A percentile compares a stretch with the other conserved stretches of the same genome.
phyloP scores from a whole-genome alignment of 345 rosid genomes.

The Camelina neglecta region DNA sequence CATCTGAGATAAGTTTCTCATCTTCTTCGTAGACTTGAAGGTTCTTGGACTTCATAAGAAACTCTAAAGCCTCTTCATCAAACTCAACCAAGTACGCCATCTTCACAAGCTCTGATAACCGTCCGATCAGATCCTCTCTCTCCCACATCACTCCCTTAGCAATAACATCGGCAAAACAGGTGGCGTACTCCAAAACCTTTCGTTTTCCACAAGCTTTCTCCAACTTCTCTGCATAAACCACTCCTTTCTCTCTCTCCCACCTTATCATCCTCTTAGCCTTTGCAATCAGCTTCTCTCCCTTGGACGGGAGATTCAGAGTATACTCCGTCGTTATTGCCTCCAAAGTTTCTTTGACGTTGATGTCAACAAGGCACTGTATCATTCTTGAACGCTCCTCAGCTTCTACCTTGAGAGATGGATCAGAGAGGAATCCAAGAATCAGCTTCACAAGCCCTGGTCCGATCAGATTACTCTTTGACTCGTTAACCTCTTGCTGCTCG shows the following conservation, averaged over 20 bases:
- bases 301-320: slow-evolving; percentile 45
- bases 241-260: slow-evolving; percentile 59
- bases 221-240: slow-evolving; percentile 53
- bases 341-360: slow-evolving; percentile 47
- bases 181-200: slow-evolving; percentile 54
- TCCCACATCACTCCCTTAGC: slow-evolving; percentile 62
- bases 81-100: slow-evolving; percentile 60
- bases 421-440: slow-evolving; percentile 63
- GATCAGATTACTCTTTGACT: slow-evolving; percentile 35
- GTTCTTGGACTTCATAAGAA: slow-evolving; percentile 61
- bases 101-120: slow-evolving; percentile 61
- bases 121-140: slow-evolving; percentile 51
- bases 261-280: slow-evolving; percentile 48
- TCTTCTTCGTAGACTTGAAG: slow-evolving; percentile 58
- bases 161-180: slow-evolving; percentile 56
- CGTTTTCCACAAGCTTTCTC: slow-evolving; percentile 45
- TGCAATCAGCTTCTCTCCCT: slow-evolving; percentile 42
- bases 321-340: slow-evolving; percentile 49
- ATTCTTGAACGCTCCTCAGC: slow-evolving; percentile 52
- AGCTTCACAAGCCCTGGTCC: slow-evolving; percentile 57
- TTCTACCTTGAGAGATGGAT: slow-evolving; percentile 56
- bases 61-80: slow-evolving; percentile 54
- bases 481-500: slow-evolving; percentile 36
- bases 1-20: slow-evolving; percentile 53
- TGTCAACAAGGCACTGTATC: slow-evolving; percentile 49